A percentile compares a stretch with the other conserved stretches of the same genome.
Evolutionary conservation across 441 rosid species (phyloP).

Genomic region (Biscutella laevigata): DNA sequence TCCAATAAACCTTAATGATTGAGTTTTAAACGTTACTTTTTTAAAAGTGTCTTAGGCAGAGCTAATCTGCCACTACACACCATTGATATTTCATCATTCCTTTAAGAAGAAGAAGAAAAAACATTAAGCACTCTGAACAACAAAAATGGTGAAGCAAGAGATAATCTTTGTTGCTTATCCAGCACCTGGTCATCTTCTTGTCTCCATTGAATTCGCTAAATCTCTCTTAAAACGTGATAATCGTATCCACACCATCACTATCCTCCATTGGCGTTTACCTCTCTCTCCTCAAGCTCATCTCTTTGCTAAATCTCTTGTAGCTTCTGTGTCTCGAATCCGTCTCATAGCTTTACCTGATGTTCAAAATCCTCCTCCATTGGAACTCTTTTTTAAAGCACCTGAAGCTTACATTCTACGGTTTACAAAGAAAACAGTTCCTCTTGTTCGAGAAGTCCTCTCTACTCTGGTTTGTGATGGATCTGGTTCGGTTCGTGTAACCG

Average conservation of each 20-base stretch:
- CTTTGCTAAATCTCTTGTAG: constrained; percentile 19
- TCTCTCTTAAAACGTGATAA: constrained; percentile 19
- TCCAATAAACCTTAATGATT: no score
- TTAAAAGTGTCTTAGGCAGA: no score
- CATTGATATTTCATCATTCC: no score
- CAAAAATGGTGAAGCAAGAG: no score
- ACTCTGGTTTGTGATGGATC: not conserved
- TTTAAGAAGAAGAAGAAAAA: no score
- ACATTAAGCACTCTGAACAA: no score
- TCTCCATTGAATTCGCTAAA: constrained; percentile 25
- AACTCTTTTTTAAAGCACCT: constrained; percentile 18
- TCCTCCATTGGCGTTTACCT: constrained; percentile 21
- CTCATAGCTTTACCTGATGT: constrained; percentile 17
- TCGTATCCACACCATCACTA: constrained; percentile 19
- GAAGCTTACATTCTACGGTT: constrained; percentile 23
- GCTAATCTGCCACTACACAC: no score
- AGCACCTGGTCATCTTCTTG: constrained; percentile 22
- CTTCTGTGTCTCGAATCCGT: constrained; percentile 18
- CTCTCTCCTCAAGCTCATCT: constrained; percentile 20
- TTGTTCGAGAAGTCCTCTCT: constrained; percentile 14
- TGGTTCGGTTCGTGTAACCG: constrained; percentile 7
- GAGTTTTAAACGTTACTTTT: no score
- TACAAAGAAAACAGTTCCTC: constrained; percentile 23
- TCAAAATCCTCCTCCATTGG: constrained; percentile 21
- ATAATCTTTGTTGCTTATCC: constrained; percentile 23